Base-by-base conservation (phyloP, 495 filamentous ascomycete genomes). In the Zalerion maritima region DNA sequence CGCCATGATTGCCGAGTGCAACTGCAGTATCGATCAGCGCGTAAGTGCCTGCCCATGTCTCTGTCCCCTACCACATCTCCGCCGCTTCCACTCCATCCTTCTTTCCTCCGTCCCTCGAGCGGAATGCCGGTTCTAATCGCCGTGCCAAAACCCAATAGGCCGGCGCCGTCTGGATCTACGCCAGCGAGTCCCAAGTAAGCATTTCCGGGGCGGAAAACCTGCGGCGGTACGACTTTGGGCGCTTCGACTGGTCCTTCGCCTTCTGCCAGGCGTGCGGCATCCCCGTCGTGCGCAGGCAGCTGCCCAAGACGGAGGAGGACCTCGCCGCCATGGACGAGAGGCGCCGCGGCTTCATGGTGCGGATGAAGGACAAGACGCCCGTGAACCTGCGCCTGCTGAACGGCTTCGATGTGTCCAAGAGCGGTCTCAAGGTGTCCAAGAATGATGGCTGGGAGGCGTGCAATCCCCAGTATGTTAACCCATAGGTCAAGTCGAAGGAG, bases 261-360 rank as follows among this genome's bases (percentile, higher is more conserved):
- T 67, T 67, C 30, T 69, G 64, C 47, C 52, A 50, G 24, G 55
- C 24, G 5, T 67, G 62, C 23, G 61, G 61, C 29, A 44, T 57
- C 14, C 16, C 42, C 16, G 10, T 62, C 8, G 43, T 28, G 7
- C 43, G 51, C 14, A 6, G 2, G 1, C 8, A 11, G 8, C 15
- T 21, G 15, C 12, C 34, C 0, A 12, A 40, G 4, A 31, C 36
- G 6, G 40, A 48, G 12, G 40, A 48, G 26, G 3, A 41, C 16
- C 2, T 42, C 10, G 31, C 26, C 6, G 7, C 16, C 6, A 1
- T 50, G 25, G 43, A 45, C 2, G 42, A 50, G 11, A 40, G 25
- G 0, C 24, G 36, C 10, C 22, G 18, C n/a, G 14, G 26, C 5
- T 43, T 26, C 21, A 22, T 29, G 9, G 22, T 18, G 16, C 9